Evolutionary conservation across 179 eudicot genomes (phyloP).

Genomic region (Nepenthes alata): DNA sequence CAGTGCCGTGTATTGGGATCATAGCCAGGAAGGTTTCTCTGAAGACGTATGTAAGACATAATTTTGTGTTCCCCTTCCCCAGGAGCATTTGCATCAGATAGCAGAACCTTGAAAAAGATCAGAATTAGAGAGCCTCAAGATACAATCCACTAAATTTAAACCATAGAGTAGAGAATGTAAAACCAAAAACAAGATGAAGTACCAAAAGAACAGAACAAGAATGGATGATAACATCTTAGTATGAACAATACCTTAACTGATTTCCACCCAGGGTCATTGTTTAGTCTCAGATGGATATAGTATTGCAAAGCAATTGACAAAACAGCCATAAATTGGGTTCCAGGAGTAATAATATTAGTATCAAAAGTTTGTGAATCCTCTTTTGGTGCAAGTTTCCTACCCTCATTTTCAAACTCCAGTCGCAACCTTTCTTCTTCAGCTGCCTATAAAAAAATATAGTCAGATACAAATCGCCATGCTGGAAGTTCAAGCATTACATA

Average conservation of each 20-base stretch:
- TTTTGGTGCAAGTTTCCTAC: constrained; percentile 78
- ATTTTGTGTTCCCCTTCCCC: constrained; percentile 99
- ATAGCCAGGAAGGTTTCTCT: constrained; percentile 78
- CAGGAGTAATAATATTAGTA: constrained; percentile 91
- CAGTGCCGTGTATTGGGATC: constrained; percentile 96
- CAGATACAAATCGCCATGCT: constrained; percentile 5
- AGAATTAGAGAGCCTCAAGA: not conserved
- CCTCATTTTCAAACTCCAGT: constrained; percentile 76
- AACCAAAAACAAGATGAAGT: not conserved
- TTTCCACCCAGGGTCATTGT: constrained; percentile 93
- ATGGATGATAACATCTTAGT: not conserved
- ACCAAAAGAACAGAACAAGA: not conserved
- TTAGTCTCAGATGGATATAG: constrained; percentile 69
- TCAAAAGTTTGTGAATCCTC: constrained; percentile 59
- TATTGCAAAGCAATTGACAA: constrained; percentile 77
- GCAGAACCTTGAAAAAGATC: constrained; percentile 49
- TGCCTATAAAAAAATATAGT: constrained; percentile 29
- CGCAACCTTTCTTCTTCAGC: constrained; percentile 82
- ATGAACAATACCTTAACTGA: constrained; percentile 50
- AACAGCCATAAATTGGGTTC: constrained; percentile 86
- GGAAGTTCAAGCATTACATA: not conserved
- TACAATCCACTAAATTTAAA: not conserved
- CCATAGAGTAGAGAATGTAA: not conserved
- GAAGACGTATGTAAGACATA: constrained; percentile 89
- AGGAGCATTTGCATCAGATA: constrained; percentile 95